phyloP scores from a whole-genome alignment of 1,139 yeast genomes.

The Saccharomyces hybrid region DNA sequence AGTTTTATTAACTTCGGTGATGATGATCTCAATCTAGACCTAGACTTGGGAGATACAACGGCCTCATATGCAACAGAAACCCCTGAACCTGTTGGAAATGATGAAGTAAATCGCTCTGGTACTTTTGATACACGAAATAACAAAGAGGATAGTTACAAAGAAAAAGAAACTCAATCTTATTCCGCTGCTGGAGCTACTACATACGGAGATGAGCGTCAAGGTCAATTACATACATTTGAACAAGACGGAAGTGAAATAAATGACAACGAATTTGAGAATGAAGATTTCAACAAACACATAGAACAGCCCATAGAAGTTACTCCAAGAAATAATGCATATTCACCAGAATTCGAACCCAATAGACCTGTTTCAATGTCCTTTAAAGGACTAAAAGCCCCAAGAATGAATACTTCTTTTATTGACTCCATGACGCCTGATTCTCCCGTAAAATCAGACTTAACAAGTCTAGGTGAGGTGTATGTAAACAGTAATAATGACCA shows the following conservation, averaged over 20 bases:
- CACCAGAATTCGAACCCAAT: slow-evolving; percentile 18
- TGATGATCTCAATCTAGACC: slow-evolving; percentile 29
- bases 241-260: slow-evolving; percentile 3
- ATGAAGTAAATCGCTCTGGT: neutral
- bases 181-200: neutral
- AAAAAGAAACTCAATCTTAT: neutral
- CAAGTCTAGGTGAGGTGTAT: neutral
- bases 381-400: slow-evolving; percentile 54
- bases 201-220: neutral
- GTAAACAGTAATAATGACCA: neutral
- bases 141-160: neutral
- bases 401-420: slow-evolving; percentile 35
- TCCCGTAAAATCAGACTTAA: neutral
- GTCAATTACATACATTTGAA: neutral
- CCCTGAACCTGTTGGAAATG: neutral
- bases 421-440: slow-evolving; percentile 4
- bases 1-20: slow-evolving; percentile 59
- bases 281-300: slow-evolving; percentile 18
- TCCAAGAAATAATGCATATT: slow-evolving; percentile 19
- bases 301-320: slow-evolving; percentile 6
- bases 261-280: slow-evolving; percentile 22
- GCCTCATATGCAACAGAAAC: neutral
- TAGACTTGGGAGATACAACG: slow-evolving; percentile 14
- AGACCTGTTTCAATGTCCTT: slow-evolving; percentile 65
- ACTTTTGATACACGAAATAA: neutral